These are phyloP conservation scores for Nicotiana sylvestris DNA, from an alignment of 257 asterid species.

Conservation along the genomic window DNA sequence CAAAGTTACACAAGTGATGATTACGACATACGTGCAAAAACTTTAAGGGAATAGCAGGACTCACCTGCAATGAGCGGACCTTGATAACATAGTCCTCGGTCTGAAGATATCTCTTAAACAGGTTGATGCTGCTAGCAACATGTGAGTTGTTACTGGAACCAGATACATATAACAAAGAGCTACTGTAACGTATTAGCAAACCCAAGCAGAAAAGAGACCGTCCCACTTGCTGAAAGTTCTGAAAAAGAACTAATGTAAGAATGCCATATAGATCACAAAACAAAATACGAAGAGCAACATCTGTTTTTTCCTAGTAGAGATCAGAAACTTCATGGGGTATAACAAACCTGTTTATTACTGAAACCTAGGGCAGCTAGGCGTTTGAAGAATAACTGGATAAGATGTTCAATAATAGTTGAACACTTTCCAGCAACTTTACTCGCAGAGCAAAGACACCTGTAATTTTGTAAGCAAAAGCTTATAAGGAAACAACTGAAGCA, in stretches of 20 bases:
- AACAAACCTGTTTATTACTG: conserved; percentile 77
- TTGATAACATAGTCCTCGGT: conserved; percentile 82
- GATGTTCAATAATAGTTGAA: conserved; percentile 65
- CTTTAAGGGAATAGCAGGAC: conserved; percentile 16
- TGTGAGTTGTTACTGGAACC: conserved; percentile 53
- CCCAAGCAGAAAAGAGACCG: conserved; percentile 98
- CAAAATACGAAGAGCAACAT: neutral
- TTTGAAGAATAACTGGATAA: conserved; percentile 73
- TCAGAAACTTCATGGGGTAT: conserved; percentile 2
- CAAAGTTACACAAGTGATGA: conserved; percentile 17
- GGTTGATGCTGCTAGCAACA: conserved; percentile 55
- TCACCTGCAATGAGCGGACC: conserved; percentile 89
- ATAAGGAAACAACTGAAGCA: conserved; percentile 6
- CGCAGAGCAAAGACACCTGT: conserved; percentile 93
- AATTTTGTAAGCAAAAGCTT: conserved; percentile 25
- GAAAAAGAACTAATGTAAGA: conserved; percentile 15
- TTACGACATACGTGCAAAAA: neutral
- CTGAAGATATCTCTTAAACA: conserved; percentile 82
- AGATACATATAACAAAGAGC: conserved; percentile 49
- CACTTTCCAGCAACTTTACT: conserved; percentile 87
- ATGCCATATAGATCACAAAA: neutral
- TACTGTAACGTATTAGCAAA: conserved; percentile 89
- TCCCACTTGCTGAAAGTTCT: conserved; percentile 76
- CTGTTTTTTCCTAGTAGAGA: neutral
- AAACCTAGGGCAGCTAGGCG: conserved; percentile 77